Conservation (phyloP, 345 rosid species). For the Brassica rapa region DNA sequence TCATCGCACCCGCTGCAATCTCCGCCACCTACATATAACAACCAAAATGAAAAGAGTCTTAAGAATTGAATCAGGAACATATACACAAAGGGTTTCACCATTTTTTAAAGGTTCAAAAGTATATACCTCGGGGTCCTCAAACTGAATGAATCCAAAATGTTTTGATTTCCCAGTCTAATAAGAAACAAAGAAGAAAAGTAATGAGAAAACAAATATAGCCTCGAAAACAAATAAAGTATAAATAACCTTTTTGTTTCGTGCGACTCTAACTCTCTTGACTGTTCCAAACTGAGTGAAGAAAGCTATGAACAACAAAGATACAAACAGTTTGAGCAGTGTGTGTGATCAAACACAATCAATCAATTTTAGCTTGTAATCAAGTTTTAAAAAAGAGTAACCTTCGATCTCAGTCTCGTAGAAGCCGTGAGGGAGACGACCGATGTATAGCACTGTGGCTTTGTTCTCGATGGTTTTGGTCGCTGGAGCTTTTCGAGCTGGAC, state of each 20-base stretch:
- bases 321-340: neutral
- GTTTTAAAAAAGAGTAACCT: conserved; percentile 43
- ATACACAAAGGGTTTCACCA: neutral
- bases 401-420: conserved; percentile 89
- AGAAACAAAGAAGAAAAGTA: conserved; percentile 11
- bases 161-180: conserved; percentile 87
- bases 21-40: conserved; percentile 71
- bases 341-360: neutral
- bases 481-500: conserved; percentile 59
- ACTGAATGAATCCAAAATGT: conserved; percentile 90
- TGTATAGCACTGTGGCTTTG: conserved; percentile 64
- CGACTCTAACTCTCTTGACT: conserved; percentile 76
- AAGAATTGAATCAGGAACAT: neutral
- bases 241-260: conserved; percentile 78
- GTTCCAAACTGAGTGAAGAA: conserved; percentile 86
- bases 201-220: neutral
- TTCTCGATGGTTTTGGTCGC: conserved; percentile 41
- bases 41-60: neutral
- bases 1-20: conserved; percentile 90
- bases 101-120: neutral
- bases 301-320: conserved; percentile 40
- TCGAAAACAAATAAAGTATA: neutral
- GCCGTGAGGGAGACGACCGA: conserved; percentile 93
- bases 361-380: neutral
- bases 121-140: conserved; percentile 76